phyloP scores from a whole-genome alignment of 192 early-diverging fungal genomes.

The Funneliformis geosporum region DNA sequence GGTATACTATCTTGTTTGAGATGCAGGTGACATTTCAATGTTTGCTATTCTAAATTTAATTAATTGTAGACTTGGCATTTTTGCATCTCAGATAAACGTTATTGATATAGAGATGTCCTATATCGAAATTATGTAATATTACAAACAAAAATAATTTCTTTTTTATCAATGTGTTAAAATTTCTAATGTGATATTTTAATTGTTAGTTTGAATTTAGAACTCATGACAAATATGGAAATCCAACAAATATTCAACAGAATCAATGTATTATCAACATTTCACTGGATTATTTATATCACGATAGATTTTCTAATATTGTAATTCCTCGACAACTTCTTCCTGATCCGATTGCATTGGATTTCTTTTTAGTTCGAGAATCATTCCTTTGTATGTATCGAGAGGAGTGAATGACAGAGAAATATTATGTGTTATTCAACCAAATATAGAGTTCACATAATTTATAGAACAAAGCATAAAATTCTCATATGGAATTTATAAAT shows the following conservation, averaged over 20 bases:
- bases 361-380: too few relatives aligned
- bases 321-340: background rate
- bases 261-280: background rate
- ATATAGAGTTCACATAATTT: too few relatives aligned
- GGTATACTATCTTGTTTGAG: conserved; percentile 8
- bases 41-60: background rate
- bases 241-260: background rate
- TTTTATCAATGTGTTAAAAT: background rate
- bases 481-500: too few relatives aligned
- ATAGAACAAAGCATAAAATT: too few relatives aligned
- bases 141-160: conserved; percentile 1
- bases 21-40: background rate
- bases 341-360: too few relatives aligned
- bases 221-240: too few relatives aligned
- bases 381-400: background rate
- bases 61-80: conserved; percentile 5
- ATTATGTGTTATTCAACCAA: too few relatives aligned
- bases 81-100: background rate
- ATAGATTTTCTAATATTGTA: background rate
- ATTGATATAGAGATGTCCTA: background rate
- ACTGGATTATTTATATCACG: background rate
- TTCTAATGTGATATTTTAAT: too few relatives aligned
- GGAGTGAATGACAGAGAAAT: too few relatives aligned
- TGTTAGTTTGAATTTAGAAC: background rate
- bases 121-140: background rate